Evolutionary conservation across 768 basidiomycete species (phyloP).

Genomic region (Leucocoprinus sp.): DNA sequence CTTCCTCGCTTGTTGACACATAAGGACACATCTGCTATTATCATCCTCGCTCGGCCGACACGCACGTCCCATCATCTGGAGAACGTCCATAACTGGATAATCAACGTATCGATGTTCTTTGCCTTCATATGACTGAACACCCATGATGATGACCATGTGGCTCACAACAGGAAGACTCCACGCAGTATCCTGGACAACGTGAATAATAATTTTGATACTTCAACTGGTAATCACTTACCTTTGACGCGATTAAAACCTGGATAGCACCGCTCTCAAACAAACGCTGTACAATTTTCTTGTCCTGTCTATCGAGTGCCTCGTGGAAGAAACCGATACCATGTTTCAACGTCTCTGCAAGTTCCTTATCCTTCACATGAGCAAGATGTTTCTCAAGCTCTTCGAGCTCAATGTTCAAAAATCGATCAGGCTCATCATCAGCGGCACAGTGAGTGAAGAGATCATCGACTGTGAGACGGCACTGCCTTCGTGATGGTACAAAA

Average conservation of each 20-base stretch:
- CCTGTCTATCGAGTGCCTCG: conserved; percentile 85
- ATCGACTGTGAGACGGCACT: conserved; percentile 90
- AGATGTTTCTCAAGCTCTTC: conserved; percentile 82
- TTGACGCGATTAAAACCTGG: conserved; percentile 89
- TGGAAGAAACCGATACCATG: conserved; percentile 95
- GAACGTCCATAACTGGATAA: conserved; percentile 96
- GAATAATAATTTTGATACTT: not conserved
- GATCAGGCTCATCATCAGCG: conserved; percentile 76
- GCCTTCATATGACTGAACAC: conserved; percentile 95
- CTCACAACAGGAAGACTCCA: conserved; percentile 93
- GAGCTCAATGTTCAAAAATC: conserved; percentile 85
- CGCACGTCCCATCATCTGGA: conserved; percentile 99
- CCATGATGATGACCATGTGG: conserved; percentile 99
- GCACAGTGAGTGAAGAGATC: conserved; percentile 84
- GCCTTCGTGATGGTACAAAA: conserved; percentile 89
- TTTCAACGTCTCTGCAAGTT: conserved; percentile 70
- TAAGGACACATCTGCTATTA: conserved; percentile 87
- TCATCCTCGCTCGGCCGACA: conserved; percentile 87
- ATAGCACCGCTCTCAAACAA: conserved; percentile 93
- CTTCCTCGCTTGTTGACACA: conserved; percentile 97
- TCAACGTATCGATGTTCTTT: conserved; percentile 97
- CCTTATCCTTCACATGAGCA: conserved; percentile 72
- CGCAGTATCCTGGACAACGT: conserved; percentile 65
- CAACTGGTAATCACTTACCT: conserved; percentile 38
- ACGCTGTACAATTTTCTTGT: conserved; percentile 88